A percentile compares a stretch with the other conserved stretches of the same genome.
Evolutionary conservation across 108 stramenopile genomes (phyloP).

Genomic region (Schizochytrium sp.): DNA sequence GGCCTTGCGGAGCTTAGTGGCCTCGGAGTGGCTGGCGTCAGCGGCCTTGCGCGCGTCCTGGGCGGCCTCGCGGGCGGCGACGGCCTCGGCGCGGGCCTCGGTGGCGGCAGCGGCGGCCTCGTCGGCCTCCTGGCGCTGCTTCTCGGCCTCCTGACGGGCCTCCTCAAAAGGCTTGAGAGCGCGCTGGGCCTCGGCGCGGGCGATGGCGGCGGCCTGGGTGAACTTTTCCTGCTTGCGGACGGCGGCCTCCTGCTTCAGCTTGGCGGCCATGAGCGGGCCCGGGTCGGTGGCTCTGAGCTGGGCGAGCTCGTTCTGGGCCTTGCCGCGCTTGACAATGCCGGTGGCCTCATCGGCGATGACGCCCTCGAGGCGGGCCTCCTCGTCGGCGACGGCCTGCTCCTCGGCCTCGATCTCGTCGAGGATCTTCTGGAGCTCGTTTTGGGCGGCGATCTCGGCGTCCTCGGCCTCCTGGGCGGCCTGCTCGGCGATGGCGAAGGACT

Average conservation of each 20-base stretch:
- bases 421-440: slow-evolving; percentile 1
- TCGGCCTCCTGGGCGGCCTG: background rate
- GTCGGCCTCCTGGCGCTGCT: slow-evolving; percentile 14
- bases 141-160: slow-evolving; percentile 9
- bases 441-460: slow-evolving; percentile 4
- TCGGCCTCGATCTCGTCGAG: slow-evolving; percentile 7
- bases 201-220: background rate
- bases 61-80: background rate
- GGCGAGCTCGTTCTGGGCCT: slow-evolving; percentile 24
- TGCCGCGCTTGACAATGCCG: slow-evolving; percentile 20
- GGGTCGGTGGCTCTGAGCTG: slow-evolving; percentile 16
- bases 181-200: slow-evolving; percentile 12
- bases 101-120: background rate
- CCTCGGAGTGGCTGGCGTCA: background rate
- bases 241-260: slow-evolving; percentile 25
- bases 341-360: background rate
- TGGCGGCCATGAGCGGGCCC: background rate
- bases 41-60: slow-evolving; percentile 6
- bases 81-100: background rate
- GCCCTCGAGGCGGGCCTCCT: background rate
- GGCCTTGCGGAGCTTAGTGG: background rate
- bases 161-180: background rate
- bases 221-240: slow-evolving; percentile 6
- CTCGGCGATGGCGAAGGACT: background rate
- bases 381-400: background rate